phyloP scores from a whole-genome alignment of 768 basidiomycete species.

The Lyophyllum atratum region DNA sequence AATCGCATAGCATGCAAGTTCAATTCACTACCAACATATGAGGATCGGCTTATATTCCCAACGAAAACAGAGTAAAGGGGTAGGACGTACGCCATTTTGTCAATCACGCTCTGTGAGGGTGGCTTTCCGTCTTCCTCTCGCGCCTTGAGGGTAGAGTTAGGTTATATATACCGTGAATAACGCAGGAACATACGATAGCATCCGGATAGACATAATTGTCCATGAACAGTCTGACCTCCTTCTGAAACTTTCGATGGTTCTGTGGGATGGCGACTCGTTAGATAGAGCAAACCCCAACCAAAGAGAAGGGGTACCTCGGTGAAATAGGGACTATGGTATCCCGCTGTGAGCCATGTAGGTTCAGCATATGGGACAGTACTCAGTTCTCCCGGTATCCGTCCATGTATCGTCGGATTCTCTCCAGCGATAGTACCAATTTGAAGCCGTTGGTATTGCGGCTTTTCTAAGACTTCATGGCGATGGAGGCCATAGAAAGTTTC shows the following conservation, averaged over 20 bases:
- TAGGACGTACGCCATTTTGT: constrained; percentile 83
- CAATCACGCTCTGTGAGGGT: constrained; percentile 74
- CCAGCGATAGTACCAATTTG: constrained; percentile 66
- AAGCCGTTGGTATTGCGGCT: constrained; percentile 65
- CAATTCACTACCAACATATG: constrained; percentile 41
- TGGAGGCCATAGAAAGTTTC: constrained; percentile 82
- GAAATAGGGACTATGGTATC: constrained; percentile 75
- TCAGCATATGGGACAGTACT: constrained; percentile 80
- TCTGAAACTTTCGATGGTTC: constrained; percentile 59
- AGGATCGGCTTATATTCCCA: constrained; percentile 51
- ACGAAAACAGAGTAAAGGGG: too few relatives aligned
- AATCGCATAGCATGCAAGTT: constrained; percentile 90
- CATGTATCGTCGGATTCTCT: constrained; percentile 51
- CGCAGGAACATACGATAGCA: constrained; percentile 26
- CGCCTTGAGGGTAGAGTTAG: constrained; percentile 33
- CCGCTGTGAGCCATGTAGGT: constrained; percentile 69
- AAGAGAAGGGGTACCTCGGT: constrained; percentile 46
- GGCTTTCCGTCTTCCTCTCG: constrained; percentile 89
- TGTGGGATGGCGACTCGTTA: constrained; percentile 20
- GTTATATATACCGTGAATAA: not conserved
- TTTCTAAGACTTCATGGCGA: constrained; percentile 65
- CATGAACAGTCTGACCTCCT: constrained; percentile 61
- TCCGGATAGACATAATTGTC: constrained; percentile 64
- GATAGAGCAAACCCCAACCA: not conserved
- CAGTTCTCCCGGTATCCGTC: constrained; percentile 50